phyloP scores from a whole-genome alignment of 139 green algal species.

The Tetradesmus lagerheimii region DNA sequence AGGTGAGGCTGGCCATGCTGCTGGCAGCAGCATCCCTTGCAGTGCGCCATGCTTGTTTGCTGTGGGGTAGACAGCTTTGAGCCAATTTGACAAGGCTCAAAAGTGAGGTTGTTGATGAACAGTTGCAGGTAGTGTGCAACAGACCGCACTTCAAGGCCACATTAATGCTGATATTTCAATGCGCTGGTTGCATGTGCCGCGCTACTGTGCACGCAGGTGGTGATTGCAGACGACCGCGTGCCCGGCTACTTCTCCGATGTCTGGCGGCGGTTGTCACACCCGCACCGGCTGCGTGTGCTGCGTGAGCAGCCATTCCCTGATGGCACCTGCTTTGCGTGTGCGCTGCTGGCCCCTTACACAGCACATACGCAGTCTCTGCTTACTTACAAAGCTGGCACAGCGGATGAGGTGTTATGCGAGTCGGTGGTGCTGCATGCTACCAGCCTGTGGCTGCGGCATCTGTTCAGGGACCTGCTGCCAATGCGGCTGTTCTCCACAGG shows the following conservation, averaged over 20 bases:
- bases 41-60: too few relatives aligned
- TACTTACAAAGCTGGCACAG: constrained; percentile 44
- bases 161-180: neutral
- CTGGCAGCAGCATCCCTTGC: neutral
- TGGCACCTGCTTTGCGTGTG: constrained; percentile 49
- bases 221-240: constrained; percentile 46
- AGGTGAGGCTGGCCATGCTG: neutral
- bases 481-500: neutral
- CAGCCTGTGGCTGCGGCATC: constrained; percentile 55
- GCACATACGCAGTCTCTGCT: constrained; percentile 47
- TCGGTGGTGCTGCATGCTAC: constrained; percentile 42
- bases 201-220: constrained; percentile 44
- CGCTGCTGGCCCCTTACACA: neutral
- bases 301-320: constrained; percentile 25
- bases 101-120: too few relatives aligned
- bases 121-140: too few relatives aligned
- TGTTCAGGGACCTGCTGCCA: constrained; percentile 43
- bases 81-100: too few relatives aligned
- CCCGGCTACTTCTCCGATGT: constrained; percentile 52
- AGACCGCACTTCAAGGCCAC: too few relatives aligned
- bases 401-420: constrained; percentile 25
- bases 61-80: too few relatives aligned
- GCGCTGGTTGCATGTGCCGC: too few relatives aligned
- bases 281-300: constrained; percentile 46
- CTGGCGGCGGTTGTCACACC: constrained; percentile 31